Base-by-base conservation (phyloP, 2,329 filamentous ascomycete genomes). In the Ploettnerulaceae sp. region DNA sequence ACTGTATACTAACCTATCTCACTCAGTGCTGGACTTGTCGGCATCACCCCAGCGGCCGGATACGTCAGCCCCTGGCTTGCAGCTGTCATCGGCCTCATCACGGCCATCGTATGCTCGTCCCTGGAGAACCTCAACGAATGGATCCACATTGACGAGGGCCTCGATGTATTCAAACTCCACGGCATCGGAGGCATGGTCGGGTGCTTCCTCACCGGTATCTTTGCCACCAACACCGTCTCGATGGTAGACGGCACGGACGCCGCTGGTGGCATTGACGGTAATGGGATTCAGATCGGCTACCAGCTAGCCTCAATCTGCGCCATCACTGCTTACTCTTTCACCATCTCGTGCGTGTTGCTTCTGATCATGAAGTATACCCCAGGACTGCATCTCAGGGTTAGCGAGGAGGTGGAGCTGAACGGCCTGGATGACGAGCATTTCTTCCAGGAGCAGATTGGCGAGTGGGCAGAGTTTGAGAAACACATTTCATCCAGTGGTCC, bases 391-490 rank as follows among this genome's bases (percentile, higher is more conserved):
- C 82, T 93, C 33, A 85, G 87, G 48, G 86, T 86, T 5, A 83
- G 78, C 22, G 84, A 89, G 61, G 84, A 90, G 67, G 87, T 86
- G 18, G 87, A 93, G 67, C 79, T 91, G 11, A 78, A 91, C 47
- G 87, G 87, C 57, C 90, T 91, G 84, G 87, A 93, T 62, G 87
- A 91, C 63, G n/a, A n/a, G n/a, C n/a, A n/a, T n/a, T n/a, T n/a
- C n/a, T n/a, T n/a, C n/a, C n/a, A n/a, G n/a, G 86, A 91, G 69
- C 87, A 91, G 70, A 84, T 91, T 60, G 86, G 86, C 67, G 87
- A 93, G 68, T 93, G n/a, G n/a, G n/a, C n/a, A n/a, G n/a, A n/a
- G n/a, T n/a, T n/a, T n/a, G n/a, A n/a, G n/a, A n/a, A n/a, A n/a
- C n/a, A n/a, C n/a, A n/a, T n/a, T n/a, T n/a, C n/a, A n/a, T n/a